A percentile compares a stretch with the other conserved stretches of the same genome.
Evolutionary conservation across 306 rosid species (phyloP).

Genomic region (Hippophae rhamnoides): DNA sequence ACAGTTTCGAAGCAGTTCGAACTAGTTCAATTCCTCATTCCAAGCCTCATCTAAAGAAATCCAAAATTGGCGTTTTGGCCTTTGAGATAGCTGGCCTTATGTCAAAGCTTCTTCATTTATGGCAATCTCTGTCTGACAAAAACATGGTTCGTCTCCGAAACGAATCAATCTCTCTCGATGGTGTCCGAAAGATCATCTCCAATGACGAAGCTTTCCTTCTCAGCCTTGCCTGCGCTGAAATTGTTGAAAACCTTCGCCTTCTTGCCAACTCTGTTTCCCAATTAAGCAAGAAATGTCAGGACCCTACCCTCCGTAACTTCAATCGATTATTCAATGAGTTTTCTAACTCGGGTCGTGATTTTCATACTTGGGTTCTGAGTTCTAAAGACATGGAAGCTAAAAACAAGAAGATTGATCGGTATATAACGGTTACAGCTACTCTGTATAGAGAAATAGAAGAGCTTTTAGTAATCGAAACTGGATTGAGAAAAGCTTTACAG

Average conservation of each 20-base stretch:
- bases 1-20: too few species aligned
- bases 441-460: constrained; percentile 69
- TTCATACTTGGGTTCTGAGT: constrained; percentile 39
- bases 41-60: too few species aligned
- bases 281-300: constrained; percentile 38
- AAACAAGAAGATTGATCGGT: constrained; percentile 56
- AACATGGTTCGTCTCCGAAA: not conserved
- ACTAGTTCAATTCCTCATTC: too few species aligned
- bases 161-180: constrained; percentile 29
- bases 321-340: constrained; percentile 47
- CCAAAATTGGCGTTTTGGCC: not conserved
- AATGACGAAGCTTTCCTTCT: not conserved
- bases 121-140: not conserved
- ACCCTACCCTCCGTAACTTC: constrained; percentile 34
- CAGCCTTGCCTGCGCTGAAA: not conserved
- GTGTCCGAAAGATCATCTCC: not conserved
- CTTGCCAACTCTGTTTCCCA: constrained; percentile 31
- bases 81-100: not conserved
- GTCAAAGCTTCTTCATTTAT: not conserved
- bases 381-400: constrained; percentile 59
- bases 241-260: not conserved
- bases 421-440: constrained; percentile 47
- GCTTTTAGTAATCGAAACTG: constrained; percentile 46
- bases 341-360: constrained; percentile 58
- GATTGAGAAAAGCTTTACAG: constrained; percentile 26